phyloP scores from a whole-genome alignment of 176 grass and related monocot species.

The Otatea glauca region DNA sequence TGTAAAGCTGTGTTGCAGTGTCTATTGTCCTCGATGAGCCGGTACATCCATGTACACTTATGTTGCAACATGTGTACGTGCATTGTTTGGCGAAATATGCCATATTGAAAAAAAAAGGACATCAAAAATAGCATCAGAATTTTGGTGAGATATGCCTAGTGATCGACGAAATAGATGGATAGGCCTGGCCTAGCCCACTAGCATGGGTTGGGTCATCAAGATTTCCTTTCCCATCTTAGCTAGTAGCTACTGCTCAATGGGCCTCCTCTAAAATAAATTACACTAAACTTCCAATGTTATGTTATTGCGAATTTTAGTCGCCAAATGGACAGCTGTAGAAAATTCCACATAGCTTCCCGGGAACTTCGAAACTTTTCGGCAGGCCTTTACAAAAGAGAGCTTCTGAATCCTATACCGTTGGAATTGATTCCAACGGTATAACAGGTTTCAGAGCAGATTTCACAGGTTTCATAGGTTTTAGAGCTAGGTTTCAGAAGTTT shows the following conservation, averaged over 20 bases:
- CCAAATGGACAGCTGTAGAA: neutral
- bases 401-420: too few species aligned
- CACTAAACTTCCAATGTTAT: neutral
- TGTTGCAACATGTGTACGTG: neutral
- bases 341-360: neutral
- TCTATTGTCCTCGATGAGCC: neutral
- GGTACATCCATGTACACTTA: neutral
- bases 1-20: neutral
- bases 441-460: too few species aligned
- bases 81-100: neutral
- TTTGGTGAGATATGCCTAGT: neutral
- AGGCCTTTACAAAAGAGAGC: too few species aligned
- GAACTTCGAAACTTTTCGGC: neutral
- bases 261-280: neutral
- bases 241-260: neutral
- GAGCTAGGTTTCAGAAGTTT: too few species aligned
- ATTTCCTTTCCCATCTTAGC: neutral
- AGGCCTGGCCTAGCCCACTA: neutral
- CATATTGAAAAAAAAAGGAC: neutral
- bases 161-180: neutral
- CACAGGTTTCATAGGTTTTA: too few species aligned
- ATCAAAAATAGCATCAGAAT: neutral
- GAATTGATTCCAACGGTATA: too few species aligned
- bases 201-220: neutral
- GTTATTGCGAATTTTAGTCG: neutral